Percentiles rank a stretch among this genome's conserved stretches.
These are phyloP conservation scores for Euphrasia confusa DNA, from an alignment of 257 asterid species.

Conservation along the genomic window DNA sequence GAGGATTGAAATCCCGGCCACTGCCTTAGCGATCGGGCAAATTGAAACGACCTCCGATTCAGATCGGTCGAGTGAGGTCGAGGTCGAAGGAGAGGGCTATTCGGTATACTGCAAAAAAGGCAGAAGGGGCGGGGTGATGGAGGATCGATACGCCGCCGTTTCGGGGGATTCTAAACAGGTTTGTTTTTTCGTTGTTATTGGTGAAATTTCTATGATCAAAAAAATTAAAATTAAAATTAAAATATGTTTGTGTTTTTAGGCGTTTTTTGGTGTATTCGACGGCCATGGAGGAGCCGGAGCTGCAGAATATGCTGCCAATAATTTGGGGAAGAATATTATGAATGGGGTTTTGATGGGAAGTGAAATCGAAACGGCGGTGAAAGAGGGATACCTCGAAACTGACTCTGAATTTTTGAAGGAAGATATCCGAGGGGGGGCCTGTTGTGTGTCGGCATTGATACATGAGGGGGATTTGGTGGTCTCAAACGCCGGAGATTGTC, in stretches of 20 bases:
- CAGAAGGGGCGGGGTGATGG: slow-evolving; percentile 63
- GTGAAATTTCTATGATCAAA: background rate
- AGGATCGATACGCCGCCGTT: slow-evolving; percentile 68
- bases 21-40: background rate
- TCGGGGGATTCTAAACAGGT: slow-evolving; percentile 35
- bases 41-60: background rate
- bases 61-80: slow-evolving; percentile 29
- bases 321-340: slow-evolving; percentile 41
- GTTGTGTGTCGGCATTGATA: slow-evolving; percentile 72
- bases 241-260: slow-evolving; percentile 27
- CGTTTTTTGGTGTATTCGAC: slow-evolving; percentile 65
- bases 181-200: background rate
- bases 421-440: slow-evolving; percentile 61
- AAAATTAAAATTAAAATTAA: background rate
- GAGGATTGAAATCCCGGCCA: slow-evolving; percentile 47
- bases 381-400: slow-evolving; percentile 56
- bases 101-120: slow-evolving; percentile 76
- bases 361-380: slow-evolving; percentile 42
- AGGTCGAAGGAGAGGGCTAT: slow-evolving; percentile 65
- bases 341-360: slow-evolving; percentile 27
- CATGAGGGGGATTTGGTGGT: slow-evolving; percentile 51
- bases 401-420: slow-evolving; percentile 55
- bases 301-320: slow-evolving; percentile 63
- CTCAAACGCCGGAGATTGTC: slow-evolving; percentile 89
- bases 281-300: slow-evolving; percentile 83